phyloP scores from a whole-genome alignment of 2,329 filamentous ascomycete species.

The Bisporella sp. region DNA sequence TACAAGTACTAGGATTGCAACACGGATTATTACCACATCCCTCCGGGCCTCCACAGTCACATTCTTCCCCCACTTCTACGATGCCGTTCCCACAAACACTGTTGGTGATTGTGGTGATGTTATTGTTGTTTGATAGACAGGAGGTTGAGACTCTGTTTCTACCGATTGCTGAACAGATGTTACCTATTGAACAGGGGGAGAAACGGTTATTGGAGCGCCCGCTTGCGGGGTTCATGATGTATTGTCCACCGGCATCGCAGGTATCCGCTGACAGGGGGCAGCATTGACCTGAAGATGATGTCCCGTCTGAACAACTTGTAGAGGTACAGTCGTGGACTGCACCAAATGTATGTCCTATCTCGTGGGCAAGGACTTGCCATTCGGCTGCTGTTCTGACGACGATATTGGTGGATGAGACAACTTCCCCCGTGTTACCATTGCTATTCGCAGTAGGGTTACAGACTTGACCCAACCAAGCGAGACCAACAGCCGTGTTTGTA shows the following conservation, averaged over 20 bases:
- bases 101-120: no score
- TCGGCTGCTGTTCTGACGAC: conserved; percentile 76
- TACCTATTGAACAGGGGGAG: no score
- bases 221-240: conserved; percentile 84
- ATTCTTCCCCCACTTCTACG: no score
- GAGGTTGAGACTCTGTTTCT: no score
- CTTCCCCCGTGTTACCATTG: conserved; percentile 46
- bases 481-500: conserved; percentile 76
- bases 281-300: conserved; percentile 57
- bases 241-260: conserved; percentile 71
- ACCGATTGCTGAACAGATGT: no score
- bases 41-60: no score
- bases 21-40: no score
- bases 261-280: conserved; percentile 64
- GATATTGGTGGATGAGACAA: conserved; percentile 80
- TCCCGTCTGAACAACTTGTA: conserved; percentile 57
- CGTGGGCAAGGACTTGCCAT: conserved; percentile 95
- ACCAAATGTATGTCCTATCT: conserved; percentile 89
- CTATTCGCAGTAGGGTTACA: conserved; percentile 53
- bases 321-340: conserved; percentile 87
- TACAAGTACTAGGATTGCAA: no score
- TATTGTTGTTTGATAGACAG: no score
- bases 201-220: no score
- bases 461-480: conserved; percentile 88
- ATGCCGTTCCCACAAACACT: no score